Base-by-base conservation (phyloP, 306 rosid genomes). In the Dalbergia cultrata region DNA sequence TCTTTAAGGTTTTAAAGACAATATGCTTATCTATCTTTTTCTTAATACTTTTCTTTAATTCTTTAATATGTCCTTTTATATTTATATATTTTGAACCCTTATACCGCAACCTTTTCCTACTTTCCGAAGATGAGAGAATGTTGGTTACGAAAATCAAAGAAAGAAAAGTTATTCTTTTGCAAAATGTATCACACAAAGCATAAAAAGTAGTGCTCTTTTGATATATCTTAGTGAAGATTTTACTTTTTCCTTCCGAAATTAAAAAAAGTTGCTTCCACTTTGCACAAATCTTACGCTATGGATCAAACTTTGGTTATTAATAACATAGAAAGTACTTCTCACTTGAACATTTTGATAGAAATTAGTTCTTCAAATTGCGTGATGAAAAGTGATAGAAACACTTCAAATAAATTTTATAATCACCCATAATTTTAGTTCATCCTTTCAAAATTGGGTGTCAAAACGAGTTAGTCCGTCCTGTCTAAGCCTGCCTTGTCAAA, bases 141-240 rank as follows among this genome's bases (percentile, higher is more conserved):
- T 91, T 89, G 88, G 85, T 84, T 86, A 79, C 91, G 86, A 90
- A 89, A 94, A 87, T 92, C 97, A 90, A 86, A 82, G 90, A 79
- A 82, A 83, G 85, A 80, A 72, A 94, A 91, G 94, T 86, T 88
- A 92, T 91, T 88, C 97, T 90, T 92, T 95, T 87, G 59, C 85
- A 74, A 85, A 92, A 86, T 84, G 90, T 81, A 79, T 88, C 85
- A 75, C 85, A 79, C 76, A 90, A 87, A 82, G 83, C 95, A 91
- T 92, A 72, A 91, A 95, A 95, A 95, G 97, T 86, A 84, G 99
- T 86, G 97, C 94, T 82, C 91, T 90, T 91, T 90, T 86, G 85
- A 86, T 92, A 84, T 89, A 88, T 89, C 88, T 91, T 82, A 83
- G 90, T 79, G 97, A 92, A 90, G 97, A 92, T 92, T 91, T 90